Conservation (phyloP, 345 rosid species). For the Corchorus capsularis region DNA sequence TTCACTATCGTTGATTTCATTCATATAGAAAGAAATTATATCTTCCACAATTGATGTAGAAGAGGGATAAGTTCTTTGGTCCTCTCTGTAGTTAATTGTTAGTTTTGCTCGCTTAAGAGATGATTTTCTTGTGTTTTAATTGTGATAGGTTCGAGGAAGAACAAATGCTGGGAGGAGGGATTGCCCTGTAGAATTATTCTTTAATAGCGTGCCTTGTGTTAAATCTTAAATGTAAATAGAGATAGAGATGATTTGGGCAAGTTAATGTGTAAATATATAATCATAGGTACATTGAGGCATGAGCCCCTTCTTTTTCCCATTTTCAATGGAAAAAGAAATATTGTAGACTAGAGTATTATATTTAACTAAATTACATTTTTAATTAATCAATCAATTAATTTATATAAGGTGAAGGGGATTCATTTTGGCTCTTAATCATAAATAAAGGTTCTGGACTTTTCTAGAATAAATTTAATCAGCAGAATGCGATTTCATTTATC, state of each 20-base stretch:
- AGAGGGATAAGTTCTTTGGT: background rate
- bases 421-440: too few relatives aligned
- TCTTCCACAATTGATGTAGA: background rate
- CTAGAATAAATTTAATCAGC: background rate
- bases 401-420: too few relatives aligned
- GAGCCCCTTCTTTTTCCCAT: background rate
- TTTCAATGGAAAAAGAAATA: background rate
- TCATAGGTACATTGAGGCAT: background rate
- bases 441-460: background rate
- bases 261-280: background rate
- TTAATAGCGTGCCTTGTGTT: background rate
- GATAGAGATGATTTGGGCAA: background rate
- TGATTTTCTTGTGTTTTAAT: constrained; percentile 6
- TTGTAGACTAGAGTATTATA: too few relatives aligned
- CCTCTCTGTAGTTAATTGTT: background rate
- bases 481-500: background rate
- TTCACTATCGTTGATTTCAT: background rate
- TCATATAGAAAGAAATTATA: background rate
- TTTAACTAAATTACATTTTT: background rate
- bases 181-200: background rate
- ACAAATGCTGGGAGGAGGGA: background rate
- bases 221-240: background rate
- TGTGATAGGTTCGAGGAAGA: background rate
- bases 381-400: too few relatives aligned
- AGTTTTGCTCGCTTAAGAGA: background rate